phyloP scores from a whole-genome alignment of 129 eudicot species.

The Escallonia herrerae region DNA sequence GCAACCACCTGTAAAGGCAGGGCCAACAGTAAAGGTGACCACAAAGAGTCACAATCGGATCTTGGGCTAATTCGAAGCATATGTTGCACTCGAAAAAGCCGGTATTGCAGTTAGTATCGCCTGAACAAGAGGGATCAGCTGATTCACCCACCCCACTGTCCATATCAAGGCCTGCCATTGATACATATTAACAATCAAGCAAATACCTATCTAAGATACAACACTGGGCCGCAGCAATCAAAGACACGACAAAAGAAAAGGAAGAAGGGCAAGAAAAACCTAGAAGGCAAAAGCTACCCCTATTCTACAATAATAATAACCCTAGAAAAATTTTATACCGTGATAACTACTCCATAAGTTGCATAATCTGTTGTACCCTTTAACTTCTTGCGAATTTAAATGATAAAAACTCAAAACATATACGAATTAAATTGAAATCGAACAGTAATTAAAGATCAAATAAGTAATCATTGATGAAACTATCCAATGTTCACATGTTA shows the following conservation, averaged over 20 bases:
- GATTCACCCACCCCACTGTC: slow-evolving; percentile 26
- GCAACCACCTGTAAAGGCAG: slow-evolving; percentile 69
- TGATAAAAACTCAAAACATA: neutral
- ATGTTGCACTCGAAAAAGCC: slow-evolving; percentile 68
- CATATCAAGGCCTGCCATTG: slow-evolving; percentile 18
- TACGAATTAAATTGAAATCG: no score
- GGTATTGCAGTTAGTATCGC: slow-evolving; percentile 10
- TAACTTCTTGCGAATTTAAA: neutral
- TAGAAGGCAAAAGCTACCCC: no score
- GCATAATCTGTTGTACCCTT: no score
- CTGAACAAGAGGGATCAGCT: slow-evolving; percentile 21
- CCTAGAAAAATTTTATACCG: neutral
- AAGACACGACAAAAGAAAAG: no score
- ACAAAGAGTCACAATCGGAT: slow-evolving; percentile 65
- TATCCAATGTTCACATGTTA: no score
- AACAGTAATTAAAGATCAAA: no score
- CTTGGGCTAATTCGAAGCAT: slow-evolving; percentile 69
- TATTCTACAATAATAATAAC: neutral
- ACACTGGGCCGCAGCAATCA: no score
- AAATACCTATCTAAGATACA: no score
- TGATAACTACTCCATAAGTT: neutral
- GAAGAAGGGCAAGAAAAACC: no score
- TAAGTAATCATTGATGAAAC: no score
- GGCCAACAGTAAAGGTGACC: slow-evolving; percentile 89
- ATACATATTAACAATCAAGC: no score